Conservation (phyloP, 768 basidiomycete species). For the Pholiota microspora region DNA sequence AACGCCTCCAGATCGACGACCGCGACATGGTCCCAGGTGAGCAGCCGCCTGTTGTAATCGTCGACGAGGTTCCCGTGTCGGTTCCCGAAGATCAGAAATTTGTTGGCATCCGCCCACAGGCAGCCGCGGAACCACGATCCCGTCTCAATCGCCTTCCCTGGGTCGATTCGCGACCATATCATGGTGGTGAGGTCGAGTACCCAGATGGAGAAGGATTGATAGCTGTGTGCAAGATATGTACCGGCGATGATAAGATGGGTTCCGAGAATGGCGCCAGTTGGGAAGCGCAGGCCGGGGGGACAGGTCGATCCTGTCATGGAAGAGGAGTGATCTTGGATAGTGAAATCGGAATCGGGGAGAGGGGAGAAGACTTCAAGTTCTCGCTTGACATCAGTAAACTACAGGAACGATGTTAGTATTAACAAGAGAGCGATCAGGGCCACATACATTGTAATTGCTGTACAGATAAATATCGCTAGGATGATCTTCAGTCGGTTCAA, state of each 20-base stretch:
- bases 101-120: constrained; percentile 81
- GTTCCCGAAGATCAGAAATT: constrained; percentile 91
- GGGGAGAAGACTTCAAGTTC: constrained; percentile 93
- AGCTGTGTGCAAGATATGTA: constrained; percentile 91
- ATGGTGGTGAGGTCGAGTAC: constrained; percentile 82
- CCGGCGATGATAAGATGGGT: constrained; percentile 92
- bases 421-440: constrained; percentile 1
- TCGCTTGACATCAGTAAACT: constrained; percentile 95
- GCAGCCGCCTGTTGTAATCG: constrained; percentile 87
- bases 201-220: constrained; percentile 97
- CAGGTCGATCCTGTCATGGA: constrained; percentile 80
- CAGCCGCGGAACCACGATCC: constrained; percentile 97
- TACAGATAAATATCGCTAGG: constrained; percentile 90
- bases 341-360: constrained; percentile 70
- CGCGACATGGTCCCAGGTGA: constrained; percentile 91
- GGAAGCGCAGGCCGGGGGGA: constrained; percentile 95
- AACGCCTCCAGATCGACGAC: constrained; percentile 92
- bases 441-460: constrained; percentile 90
- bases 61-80: constrained; percentile 83
- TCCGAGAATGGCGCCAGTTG: constrained; percentile 90
- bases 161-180: constrained; percentile 87
- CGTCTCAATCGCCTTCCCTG: constrained; percentile 77
- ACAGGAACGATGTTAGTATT: constrained; percentile 1
- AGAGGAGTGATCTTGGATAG: constrained; percentile 75
- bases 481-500: constrained; percentile 65